Conservation (phyloP, 2,329 filamentous ascomycete genomes). For the Cytospora leucostoma region DNA sequence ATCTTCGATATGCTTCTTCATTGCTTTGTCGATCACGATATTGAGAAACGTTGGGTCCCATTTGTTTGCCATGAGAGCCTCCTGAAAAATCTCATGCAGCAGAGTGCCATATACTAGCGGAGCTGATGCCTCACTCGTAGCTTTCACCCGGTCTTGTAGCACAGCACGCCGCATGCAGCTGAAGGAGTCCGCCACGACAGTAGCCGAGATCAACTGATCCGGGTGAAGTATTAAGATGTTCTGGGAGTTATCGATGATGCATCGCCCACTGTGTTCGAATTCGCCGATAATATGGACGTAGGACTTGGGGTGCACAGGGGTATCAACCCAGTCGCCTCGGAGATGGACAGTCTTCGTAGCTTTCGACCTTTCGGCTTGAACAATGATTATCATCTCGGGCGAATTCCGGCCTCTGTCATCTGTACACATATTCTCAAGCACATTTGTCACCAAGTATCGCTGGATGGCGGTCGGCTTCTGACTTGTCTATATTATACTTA, state of each 20-base stretch:
- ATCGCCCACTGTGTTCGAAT: constrained; percentile 70
- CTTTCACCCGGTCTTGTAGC: constrained; percentile 91
- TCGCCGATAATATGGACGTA: constrained; percentile 85
- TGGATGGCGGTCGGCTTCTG: constrained; percentile 75
- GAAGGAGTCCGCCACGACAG: constrained; percentile 95
- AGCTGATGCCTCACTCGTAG: constrained; percentile 75
- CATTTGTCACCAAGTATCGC: constrained; percentile 78
- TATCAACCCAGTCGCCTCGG: constrained; percentile 84
- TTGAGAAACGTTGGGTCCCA: constrained; percentile 74
- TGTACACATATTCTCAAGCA: constrained; percentile 68
- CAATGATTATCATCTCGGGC: constrained; percentile 79
- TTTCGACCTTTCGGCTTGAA: constrained; percentile 75
- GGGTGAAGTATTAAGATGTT: constrained; percentile 92
- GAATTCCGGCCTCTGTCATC: constrained; percentile 61
- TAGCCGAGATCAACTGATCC: constrained; percentile 92
- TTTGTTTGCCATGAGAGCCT: constrained; percentile 77
- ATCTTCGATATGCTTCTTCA: constrained; percentile 82
- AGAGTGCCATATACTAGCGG: constrained; percentile 91
- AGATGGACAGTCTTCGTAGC: constrained; percentile 69
- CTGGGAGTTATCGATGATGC: constrained; percentile 77
- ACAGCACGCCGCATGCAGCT: constrained; percentile 88
- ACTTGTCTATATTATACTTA: constrained; percentile 68
- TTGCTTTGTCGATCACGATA: constrained; percentile 65
- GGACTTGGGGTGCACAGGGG: constrained; percentile 69
- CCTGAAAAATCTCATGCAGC: constrained; percentile 93